These are phyloP conservation scores for Pseudomassariella vexata DNA, from an alignment of 2,329 filamentous ascomycete species.

Conservation along the genomic window DNA sequence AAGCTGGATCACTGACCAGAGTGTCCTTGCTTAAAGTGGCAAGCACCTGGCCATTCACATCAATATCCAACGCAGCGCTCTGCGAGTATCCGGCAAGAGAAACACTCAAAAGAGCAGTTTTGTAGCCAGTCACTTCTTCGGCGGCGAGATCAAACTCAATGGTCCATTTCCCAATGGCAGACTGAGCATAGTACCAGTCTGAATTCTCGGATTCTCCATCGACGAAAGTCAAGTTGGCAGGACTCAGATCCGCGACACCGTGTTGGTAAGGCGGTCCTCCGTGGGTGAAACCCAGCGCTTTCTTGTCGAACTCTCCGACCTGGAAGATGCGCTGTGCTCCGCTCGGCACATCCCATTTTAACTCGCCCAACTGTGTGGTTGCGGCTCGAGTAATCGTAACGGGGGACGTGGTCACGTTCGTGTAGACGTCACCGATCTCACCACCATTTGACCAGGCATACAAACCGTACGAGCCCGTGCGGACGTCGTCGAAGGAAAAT, in stretches of 20 bases:
- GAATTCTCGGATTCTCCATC: constrained; percentile 28
- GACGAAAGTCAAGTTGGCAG: constrained; percentile 38
- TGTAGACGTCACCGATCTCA: constrained; percentile 35
- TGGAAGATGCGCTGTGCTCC: constrained; percentile 37
- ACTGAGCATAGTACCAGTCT: constrained; percentile 46
- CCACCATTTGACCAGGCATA: constrained; percentile 45
- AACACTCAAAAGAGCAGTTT: constrained; percentile 30
- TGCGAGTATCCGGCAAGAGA: constrained; percentile 38
- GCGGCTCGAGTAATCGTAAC: constrained; percentile 28
- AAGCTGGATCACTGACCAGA: constrained; percentile 35
- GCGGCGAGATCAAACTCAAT: constrained; percentile 21
- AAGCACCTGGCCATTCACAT: constrained; percentile 30
- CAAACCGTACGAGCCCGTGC: constrained; percentile 37
- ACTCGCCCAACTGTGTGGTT: constrained; percentile 27
- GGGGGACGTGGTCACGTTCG: constrained; percentile 33
- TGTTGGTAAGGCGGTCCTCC: constrained; percentile 38
- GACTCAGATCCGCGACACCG: constrained; percentile 35
- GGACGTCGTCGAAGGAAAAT: constrained; percentile 38
- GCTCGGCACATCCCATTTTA: constrained; percentile 33
- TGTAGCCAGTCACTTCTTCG: not conserved
- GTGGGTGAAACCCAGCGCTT: constrained; percentile 34
- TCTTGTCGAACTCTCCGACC: constrained; percentile 41
- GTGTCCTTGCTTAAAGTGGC: constrained; percentile 30
- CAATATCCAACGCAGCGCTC: constrained; percentile 31
- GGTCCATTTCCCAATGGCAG: constrained; percentile 29